Evolutionary conservation across 768 basidiomycete species (phyloP).

Genomic region (Mycena kentingensis): DNA sequence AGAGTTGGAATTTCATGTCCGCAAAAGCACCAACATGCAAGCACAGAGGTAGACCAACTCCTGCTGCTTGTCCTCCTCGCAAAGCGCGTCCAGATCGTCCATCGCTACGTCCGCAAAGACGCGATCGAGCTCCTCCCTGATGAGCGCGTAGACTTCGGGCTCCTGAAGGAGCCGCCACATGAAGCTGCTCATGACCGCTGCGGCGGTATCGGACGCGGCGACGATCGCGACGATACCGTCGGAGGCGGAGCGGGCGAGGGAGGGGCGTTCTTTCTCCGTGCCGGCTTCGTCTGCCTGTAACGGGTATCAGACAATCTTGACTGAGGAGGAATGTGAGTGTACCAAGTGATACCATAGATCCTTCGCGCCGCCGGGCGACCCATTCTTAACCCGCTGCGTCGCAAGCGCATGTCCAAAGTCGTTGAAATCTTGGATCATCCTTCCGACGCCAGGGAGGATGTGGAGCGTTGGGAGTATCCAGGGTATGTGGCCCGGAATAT

Average conservation of each 20-base stretch:
- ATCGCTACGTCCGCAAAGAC: slow-evolving; percentile 23
- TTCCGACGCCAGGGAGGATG: slow-evolving; percentile 3
- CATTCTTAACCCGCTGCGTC: slow-evolving; percentile 6
- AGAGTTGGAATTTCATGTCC: background rate
- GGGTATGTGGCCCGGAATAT: slow-evolving; percentile 9
- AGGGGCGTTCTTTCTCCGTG: slow-evolving; percentile 21
- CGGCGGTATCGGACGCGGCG: slow-evolving; percentile 44
- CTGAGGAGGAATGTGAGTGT: background rate
- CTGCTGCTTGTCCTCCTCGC: slow-evolving; percentile 29
- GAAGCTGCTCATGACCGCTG: slow-evolving; percentile 33
- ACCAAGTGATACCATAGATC: slow-evolving; percentile 4
- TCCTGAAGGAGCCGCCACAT: slow-evolving; percentile 38
- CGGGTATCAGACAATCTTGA: background rate
- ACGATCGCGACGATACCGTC: slow-evolving; percentile 44
- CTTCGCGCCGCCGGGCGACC: background rate
- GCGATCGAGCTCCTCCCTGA: slow-evolving; percentile 37
- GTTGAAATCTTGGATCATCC: slow-evolving; percentile 8
- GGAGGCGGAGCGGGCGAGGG: slow-evolving; percentile 35
- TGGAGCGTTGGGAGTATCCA: slow-evolving; percentile 3
- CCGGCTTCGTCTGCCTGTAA: background rate
- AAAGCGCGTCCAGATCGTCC: slow-evolving; percentile 20
- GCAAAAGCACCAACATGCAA: slow-evolving; percentile 32
- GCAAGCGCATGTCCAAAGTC: slow-evolving; percentile 11
- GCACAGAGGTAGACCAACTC: slow-evolving; percentile 38
- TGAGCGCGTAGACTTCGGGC: slow-evolving; percentile 33